phyloP scores from a whole-genome alignment of 805 yeast species.

The Ogataea philodendri region DNA sequence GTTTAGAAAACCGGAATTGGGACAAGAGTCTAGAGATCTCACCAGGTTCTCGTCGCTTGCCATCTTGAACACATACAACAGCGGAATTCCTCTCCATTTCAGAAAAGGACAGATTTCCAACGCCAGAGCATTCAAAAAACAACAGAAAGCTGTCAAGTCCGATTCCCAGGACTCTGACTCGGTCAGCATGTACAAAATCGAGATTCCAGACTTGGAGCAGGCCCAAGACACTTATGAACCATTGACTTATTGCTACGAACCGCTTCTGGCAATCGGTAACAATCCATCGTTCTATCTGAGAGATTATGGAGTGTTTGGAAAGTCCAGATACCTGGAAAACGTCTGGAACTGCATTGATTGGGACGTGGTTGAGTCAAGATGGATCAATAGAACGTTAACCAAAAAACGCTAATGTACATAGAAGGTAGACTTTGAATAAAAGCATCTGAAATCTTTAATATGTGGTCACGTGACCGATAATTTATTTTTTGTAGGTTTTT shows the following conservation, averaged over 20 bases:
- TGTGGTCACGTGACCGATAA: no score
- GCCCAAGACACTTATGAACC: constrained; percentile 44
- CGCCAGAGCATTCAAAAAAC: constrained; percentile 34
- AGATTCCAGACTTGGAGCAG: constrained; percentile 37
- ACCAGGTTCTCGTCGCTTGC: constrained; percentile 47
- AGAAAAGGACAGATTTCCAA: constrained; percentile 50
- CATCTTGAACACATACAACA: constrained; percentile 80
- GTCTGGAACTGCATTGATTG: constrained; percentile 82
- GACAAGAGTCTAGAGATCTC: constrained; percentile 23
- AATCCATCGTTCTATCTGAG: constrained; percentile 66
- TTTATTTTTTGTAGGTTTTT: no score
- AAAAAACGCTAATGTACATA: constrained; percentile 11
- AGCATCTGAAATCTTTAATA: no score
- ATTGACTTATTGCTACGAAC: constrained; percentile 42
- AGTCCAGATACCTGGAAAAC: constrained; percentile 65
- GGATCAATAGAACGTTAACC: constrained; percentile 18
- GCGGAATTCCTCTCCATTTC: constrained; percentile 76
- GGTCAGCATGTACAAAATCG: constrained; percentile 17
- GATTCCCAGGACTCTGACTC: constrained; percentile 12
- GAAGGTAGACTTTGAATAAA: constrained; percentile 7
- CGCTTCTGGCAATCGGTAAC: constrained; percentile 69
- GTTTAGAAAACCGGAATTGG: constrained; percentile 32
- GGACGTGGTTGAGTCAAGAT: constrained; percentile 62
- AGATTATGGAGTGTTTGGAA: constrained; percentile 80
- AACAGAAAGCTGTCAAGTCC: constrained; percentile 18